A percentile compares a stretch with the other conserved stretches of the same genome.
These are phyloP conservation scores for Epichloe bromicola DNA, from an alignment of 2,329 filamentous ascomycete genomes.

Conservation along the genomic window DNA sequence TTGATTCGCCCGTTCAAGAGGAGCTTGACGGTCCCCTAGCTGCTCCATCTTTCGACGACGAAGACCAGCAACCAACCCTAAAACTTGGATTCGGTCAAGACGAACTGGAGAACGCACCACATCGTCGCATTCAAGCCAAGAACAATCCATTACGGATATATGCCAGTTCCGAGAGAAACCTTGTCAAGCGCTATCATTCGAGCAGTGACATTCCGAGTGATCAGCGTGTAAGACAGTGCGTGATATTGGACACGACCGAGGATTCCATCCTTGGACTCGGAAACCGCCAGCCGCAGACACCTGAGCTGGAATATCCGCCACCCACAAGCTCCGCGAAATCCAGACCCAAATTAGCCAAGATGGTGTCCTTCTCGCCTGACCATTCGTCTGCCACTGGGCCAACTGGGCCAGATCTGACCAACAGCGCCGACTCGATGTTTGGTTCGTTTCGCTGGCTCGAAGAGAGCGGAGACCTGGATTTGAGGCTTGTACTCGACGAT, in stretches of 20 bases:
- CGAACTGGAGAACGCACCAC: slow-evolving; percentile 8
- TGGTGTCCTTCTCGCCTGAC: slow-evolving; percentile 13
- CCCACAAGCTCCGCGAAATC: not conserved
- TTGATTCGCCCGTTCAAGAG: slow-evolving; percentile 14
- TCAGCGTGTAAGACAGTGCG: slow-evolving; percentile 20
- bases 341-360: slow-evolving; percentile 9
- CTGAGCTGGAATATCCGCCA: slow-evolving; percentile 8
- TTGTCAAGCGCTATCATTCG: slow-evolving; percentile 51
- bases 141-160: slow-evolving; percentile 1
- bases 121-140: slow-evolving; percentile 1
- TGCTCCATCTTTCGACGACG: slow-evolving; percentile 5
- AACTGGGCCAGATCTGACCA: slow-evolving; percentile 6
- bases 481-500: slow-evolving; percentile 54
- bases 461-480: slow-evolving; percentile 56
- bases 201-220: slow-evolving; percentile 52
- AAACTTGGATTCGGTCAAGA: slow-evolving; percentile 8
- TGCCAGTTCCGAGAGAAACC: not conserved
- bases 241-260: slow-evolving; percentile 22
- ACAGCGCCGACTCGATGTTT: slow-evolving; percentile 39
- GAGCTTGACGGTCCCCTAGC: slow-evolving; percentile 12
- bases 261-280: slow-evolving; percentile 14
- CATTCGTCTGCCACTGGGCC: slow-evolving; percentile 2
- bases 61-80: slow-evolving; percentile 1
- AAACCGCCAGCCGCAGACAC: slow-evolving; percentile 14
- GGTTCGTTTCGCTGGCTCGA: slow-evolving; percentile 65